Base-by-base conservation (phyloP, 2,329 filamentous ascomycete species). In the Sarocladium oryzae region DNA sequence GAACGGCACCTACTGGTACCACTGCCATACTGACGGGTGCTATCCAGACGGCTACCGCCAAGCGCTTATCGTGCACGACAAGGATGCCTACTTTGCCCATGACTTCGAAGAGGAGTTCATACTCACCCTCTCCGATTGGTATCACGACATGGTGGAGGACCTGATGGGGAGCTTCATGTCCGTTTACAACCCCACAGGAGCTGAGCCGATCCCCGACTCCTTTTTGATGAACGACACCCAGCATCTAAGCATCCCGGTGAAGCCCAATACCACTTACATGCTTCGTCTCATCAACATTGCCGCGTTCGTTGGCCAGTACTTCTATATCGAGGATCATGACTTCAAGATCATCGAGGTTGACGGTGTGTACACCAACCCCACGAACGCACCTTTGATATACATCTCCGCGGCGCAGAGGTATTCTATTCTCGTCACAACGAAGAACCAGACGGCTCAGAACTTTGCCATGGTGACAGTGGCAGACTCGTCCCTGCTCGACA, bases 1-100 rank as follows among this genome's bases (percentile, higher is more conserved):
- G 51, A 75, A 78, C 56, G 82, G 82, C 3, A 75, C 73, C 37
- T 82, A 78, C 63, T 83, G 76, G 69, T 85, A 84, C 56, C 81
- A 84, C 62, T 73, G 78, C 0, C 81, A 85, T 57, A 69, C 70
- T 20, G 64, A 68, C 1, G 72, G 72, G 2, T 79, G 82, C 54
- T 69, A 84, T 11, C 75, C 81, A 52, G 81, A 85, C 56, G 82
- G 82, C 0, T 55, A 55, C 35, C 74, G 79, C 32, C 78, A 73
- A 2, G 68, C 78, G 1, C 63, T 84, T 28, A 76, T 83, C 38
- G 72, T 83, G 20, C 72, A 76, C 28, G 79, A 82, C 55, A 71
- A 72, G 0, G 61, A 74, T 1, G 64, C 69, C 2, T 76, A 74
- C 1, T 78, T 76, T 60, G 63, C 66, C 33, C 65, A 66, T 36